Conservation (phyloP, 1,284 basidiomycete species). For the Melampsora allii-populina region DNA sequence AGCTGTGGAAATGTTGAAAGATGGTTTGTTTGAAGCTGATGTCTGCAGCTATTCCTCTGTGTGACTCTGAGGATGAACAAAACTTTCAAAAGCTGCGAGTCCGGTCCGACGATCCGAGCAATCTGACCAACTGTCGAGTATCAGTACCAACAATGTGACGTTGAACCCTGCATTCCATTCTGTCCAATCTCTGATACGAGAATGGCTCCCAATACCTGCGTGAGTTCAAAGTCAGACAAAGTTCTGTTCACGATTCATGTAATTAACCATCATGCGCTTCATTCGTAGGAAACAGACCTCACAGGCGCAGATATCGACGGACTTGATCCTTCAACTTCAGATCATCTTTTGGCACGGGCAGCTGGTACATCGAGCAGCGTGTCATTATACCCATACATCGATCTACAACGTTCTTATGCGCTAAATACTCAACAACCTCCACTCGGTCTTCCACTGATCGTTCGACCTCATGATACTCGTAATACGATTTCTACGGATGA, state of each 20-base stretch:
- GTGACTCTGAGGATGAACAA: no score
- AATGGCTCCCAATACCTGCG: slow-evolving; percentile 12
- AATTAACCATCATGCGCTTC: not conserved
- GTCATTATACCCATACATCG: slow-evolving; percentile 38
- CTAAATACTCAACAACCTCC: slow-evolving; percentile 30
- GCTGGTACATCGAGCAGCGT: slow-evolving; percentile 16
- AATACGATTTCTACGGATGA: slow-evolving; percentile 19
- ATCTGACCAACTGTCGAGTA: no score
- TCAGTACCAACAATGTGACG: no score
- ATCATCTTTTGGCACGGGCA: slow-evolving; percentile 17
- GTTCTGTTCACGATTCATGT: not conserved
- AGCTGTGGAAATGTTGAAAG: no score
- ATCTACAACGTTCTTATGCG: slow-evolving; percentile 23
- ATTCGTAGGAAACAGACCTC: slow-evolving; percentile 31
- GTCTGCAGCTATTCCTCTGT: no score
- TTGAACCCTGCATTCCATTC: no score
- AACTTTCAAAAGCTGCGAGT: no score
- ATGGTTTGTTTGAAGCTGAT: no score
- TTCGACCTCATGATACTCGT: slow-evolving; percentile 26
- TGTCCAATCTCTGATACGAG: not conserved
- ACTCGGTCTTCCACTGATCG: slow-evolving; percentile 14
- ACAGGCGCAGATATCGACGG: slow-evolving; percentile 35
- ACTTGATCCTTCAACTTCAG: slow-evolving; percentile 31
- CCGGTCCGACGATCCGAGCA: no score
- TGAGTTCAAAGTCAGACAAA: not conserved